A percentile compares a stretch with the other conserved stretches of the same genome.
Evolutionary conservation across 768 basidiomycete genomes (phyloP).

Genomic region (Lactifluus echinatus): DNA sequence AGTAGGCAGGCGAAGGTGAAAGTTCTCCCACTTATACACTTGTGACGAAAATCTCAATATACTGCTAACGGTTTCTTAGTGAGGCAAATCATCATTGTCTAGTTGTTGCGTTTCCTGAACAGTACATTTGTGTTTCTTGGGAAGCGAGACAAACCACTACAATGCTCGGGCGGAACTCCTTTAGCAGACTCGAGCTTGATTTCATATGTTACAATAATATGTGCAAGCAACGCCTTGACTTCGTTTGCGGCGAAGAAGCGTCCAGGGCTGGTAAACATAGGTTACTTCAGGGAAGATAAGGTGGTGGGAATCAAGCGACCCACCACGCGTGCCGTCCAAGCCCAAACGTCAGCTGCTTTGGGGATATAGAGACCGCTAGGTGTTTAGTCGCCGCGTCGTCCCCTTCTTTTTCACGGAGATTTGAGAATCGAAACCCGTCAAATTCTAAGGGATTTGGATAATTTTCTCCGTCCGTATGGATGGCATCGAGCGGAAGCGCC

Average conservation of each 20-base stretch:
- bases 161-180: not conserved
- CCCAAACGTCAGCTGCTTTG: conserved; percentile 29
- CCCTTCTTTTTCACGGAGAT: conserved; percentile 23
- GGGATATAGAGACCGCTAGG: conserved; percentile 24
- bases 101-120: conserved; percentile 22
- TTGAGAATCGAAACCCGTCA: conserved; percentile 34
- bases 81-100: not conserved
- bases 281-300: not conserved
- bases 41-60: no score
- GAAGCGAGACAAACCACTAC: not conserved
- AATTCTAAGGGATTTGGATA: conserved; percentile 37
- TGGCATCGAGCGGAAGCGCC: conserved; percentile 26
- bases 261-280: not conserved
- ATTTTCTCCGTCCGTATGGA: conserved; percentile 33
- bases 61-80: no score
- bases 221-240: conserved; percentile 24
- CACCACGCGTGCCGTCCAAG: conserved; percentile 23
- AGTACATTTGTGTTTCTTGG: conserved; percentile 16
- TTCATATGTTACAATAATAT: conserved; percentile 22
- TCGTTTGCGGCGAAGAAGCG: conserved; percentile 23
- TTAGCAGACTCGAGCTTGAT: conserved; percentile 21
- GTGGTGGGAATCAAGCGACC: not conserved
- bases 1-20: no score
- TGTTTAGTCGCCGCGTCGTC: conserved; percentile 9
- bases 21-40: no score